A percentile compares a stretch with the other conserved stretches of the same genome.
Conservation (phyloP, 2,329 filamentous ascomycete genomes). For the Leptographium radiaticola region DNA sequence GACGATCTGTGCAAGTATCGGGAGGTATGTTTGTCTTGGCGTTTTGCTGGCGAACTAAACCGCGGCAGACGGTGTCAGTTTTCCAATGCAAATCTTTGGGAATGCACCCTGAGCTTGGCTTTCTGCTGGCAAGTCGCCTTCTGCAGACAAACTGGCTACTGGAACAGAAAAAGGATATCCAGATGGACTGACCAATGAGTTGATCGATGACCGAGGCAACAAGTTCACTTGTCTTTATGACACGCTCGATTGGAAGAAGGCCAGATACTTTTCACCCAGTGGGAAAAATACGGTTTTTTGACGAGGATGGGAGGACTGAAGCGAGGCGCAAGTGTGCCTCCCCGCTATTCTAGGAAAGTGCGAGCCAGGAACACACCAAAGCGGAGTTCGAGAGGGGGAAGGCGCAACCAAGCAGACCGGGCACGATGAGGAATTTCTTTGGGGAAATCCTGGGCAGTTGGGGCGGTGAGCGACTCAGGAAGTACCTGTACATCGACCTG, state of each 20-base stretch:
- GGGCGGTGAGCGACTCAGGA: conserved; percentile 14
- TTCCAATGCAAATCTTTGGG: too few relatives aligned
- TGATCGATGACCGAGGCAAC: too few relatives aligned
- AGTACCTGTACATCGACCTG: conserved; percentile 17
- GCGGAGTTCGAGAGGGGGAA: conserved; percentile 1
- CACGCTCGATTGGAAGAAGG: not conserved
- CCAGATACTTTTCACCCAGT: not conserved
- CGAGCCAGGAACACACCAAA: not conserved
- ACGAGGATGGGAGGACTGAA: not conserved
- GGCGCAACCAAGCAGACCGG: not conserved
- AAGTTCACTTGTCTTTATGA: not conserved
- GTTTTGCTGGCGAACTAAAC: not conserved
- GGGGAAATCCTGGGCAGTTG: conserved; percentile 16
- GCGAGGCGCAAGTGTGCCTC: not conserved
- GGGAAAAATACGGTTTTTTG: not conserved
- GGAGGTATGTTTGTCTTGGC: not conserved
- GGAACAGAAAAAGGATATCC: too few relatives aligned
- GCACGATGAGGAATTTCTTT: conserved; percentile 14
- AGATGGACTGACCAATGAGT: not conserved
- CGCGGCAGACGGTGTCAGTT: not conserved
- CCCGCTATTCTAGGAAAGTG: not conserved
- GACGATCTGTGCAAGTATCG: not conserved
- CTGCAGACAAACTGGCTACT: too few relatives aligned
- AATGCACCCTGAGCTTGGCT: too few relatives aligned
- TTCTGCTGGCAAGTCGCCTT: too few relatives aligned